These are phyloP conservation scores for Aethionema arabicum DNA, from an alignment of 345 rosid genomes.

Conservation along the genomic window DNA sequence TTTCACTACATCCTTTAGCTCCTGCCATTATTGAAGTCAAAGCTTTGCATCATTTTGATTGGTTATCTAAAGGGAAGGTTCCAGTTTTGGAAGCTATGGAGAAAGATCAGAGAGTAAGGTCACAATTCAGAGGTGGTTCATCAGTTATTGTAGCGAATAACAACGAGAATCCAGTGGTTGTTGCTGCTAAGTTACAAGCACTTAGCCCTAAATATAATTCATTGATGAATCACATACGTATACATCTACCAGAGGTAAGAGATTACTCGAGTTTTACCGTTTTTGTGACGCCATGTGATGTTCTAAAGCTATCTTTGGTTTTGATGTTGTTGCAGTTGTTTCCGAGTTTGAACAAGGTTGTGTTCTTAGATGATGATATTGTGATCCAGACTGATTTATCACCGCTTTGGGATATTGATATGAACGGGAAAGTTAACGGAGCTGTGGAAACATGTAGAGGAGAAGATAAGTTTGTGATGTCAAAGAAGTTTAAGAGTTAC, in stretches of 20 bases:
- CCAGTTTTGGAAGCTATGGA: constrained; percentile 99
- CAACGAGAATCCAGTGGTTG: constrained; percentile 66
- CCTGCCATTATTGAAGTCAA: constrained; percentile 93
- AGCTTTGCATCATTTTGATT: constrained; percentile 95
- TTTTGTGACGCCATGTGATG: not conserved
- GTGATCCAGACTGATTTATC: constrained; percentile 92
- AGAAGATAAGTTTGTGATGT: constrained; percentile 78
- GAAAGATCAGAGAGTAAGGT: constrained; percentile 82
- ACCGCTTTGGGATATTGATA: constrained; percentile 86
- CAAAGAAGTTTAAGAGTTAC: constrained; percentile 80
- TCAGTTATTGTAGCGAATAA: constrained; percentile 71
- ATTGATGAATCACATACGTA: constrained; percentile 89
- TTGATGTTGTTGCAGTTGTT: constrained; percentile 57
- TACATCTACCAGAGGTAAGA: constrained; percentile 87
- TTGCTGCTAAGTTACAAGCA: constrained; percentile 92
- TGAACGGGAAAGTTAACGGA: constrained; percentile 91
- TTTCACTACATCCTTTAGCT: constrained; percentile 72
- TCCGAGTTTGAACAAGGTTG: constrained; percentile 83
- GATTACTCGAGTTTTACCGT: not conserved
- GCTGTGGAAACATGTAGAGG: constrained; percentile 93
- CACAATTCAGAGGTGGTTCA: constrained; percentile 94
- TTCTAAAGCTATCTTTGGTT: not conserved
- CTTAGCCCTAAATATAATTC: constrained; percentile 95
- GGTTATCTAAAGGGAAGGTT: constrained; percentile 92
- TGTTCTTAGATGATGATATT: constrained; percentile 90